Evolutionary conservation across 306 rosid species (phyloP).

Genomic region (Cicer judaicum): DNA sequence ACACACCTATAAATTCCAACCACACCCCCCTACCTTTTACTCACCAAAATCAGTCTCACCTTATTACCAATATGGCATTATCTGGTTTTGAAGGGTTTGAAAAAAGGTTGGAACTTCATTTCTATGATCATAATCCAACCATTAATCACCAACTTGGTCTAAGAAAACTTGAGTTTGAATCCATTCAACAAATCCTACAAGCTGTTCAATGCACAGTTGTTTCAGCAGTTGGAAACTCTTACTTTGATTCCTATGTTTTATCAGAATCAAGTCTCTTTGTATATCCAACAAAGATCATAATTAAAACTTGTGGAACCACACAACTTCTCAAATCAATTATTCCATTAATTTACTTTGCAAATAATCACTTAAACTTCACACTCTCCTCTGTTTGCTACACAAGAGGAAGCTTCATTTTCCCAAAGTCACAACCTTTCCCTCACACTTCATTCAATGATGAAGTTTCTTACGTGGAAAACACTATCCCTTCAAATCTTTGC

Average conservation of each 20-base stretch:
- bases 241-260: constrained; percentile 83
- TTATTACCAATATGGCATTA: constrained; percentile 55
- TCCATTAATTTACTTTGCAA: constrained; percentile 69
- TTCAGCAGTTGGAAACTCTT: constrained; percentile 81
- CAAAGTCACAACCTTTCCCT: constrained; percentile 81
- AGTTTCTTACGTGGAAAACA: constrained; percentile 63
- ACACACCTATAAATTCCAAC: constrained; percentile 76
- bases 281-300: constrained; percentile 89
- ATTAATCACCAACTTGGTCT: constrained; percentile 59
- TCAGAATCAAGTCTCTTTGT: constrained; percentile 98
- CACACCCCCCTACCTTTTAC: constrained; percentile 60
- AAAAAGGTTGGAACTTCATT: constrained; percentile 90
- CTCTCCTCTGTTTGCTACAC: constrained; percentile 76
- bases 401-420: constrained; percentile 86
- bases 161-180: constrained; percentile 63
- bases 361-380: constrained; percentile 49
- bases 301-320: constrained; percentile 97
- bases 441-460: constrained; percentile 86
- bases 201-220: constrained; percentile 92
- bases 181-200: constrained; percentile 65
- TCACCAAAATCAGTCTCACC: constrained; percentile 37
- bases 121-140: constrained; percentile 75
- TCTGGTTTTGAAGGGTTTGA: constrained; percentile 96
- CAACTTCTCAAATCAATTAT: constrained; percentile 86
- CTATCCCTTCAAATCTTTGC: constrained; percentile 60